These are phyloP conservation scores for Dioscorea alata DNA, from an alignment of 106 monocot species.

Conservation along the genomic window DNA sequence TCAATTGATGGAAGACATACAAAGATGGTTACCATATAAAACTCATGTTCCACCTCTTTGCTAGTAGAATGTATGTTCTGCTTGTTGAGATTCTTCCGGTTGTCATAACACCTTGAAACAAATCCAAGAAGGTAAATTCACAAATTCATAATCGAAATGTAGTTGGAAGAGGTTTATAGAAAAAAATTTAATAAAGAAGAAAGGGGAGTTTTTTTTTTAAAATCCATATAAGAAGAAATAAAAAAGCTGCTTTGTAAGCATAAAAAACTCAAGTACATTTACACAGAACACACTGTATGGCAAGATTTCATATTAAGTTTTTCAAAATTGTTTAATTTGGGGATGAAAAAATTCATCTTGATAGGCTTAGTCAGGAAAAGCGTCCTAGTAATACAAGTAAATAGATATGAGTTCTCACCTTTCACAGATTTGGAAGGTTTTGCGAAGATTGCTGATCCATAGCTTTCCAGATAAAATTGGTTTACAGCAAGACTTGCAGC, in stretches of 20 bases:
- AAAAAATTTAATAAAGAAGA: no score
- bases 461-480: neutral
- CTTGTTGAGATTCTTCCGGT: slow-evolving; percentile 26
- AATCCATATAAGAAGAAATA: no score
- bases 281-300: no score
- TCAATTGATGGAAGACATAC: neutral
- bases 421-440: neutral
- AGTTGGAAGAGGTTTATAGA: no score
- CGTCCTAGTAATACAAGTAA: neutral
- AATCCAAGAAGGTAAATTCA: neutral
- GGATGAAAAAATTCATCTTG: neutral
- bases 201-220: no score
- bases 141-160: neutral
- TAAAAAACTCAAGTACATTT: no score
- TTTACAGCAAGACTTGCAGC: neutral
- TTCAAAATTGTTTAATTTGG: neutral
- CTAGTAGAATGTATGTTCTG: slow-evolving; percentile 44
- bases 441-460: neutral
- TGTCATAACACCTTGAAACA: slow-evolving; percentile 35
- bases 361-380: neutral
- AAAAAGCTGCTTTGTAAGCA: no score
- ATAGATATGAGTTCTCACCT: neutral
- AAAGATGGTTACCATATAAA: slow-evolving; percentile 22
- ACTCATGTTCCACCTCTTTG: slow-evolving; percentile 28
- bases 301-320: no score